These are phyloP conservation scores for Spinacia oleracea DNA, from an alignment of 179 eudicot genomes.

Conservation along the genomic window DNA sequence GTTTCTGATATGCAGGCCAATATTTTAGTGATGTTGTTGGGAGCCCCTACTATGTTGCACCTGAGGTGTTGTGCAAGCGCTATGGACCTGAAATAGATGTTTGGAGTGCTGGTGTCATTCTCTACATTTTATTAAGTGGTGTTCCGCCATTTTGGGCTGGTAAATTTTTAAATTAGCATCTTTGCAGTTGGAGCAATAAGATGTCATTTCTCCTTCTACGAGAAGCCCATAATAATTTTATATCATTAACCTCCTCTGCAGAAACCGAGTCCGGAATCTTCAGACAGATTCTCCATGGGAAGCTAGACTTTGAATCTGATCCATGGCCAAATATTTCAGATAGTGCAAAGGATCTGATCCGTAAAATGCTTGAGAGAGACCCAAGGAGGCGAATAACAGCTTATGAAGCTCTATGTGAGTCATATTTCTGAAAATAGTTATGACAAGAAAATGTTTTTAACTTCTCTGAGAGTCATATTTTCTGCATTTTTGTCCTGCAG, in stretches of 20 bases:
- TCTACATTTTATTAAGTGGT: slow-evolving; percentile 76
- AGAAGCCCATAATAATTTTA: slow-evolving; percentile 4
- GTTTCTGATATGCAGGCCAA: slow-evolving; percentile 48
- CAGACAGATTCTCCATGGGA: slow-evolving; percentile 74
- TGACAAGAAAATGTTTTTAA: neutral
- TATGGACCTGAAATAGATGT: slow-evolving; percentile 91
- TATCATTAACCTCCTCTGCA: slow-evolving; percentile 29
- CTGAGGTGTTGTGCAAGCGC: slow-evolving; percentile 82
- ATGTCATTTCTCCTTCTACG: neutral
- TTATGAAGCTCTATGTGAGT: slow-evolving; percentile 84
- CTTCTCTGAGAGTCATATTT: slow-evolving; percentile 2
- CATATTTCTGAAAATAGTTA: neutral
- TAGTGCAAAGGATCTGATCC: slow-evolving; percentile 75
- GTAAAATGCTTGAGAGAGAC: slow-evolving; percentile 75
- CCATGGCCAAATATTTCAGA: slow-evolving; percentile 94
- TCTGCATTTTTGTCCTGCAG: slow-evolving; percentile 37
- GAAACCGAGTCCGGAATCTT: slow-evolving; percentile 93
- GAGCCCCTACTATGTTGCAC: slow-evolving; percentile 95
- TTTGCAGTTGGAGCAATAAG: neutral
- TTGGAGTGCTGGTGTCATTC: slow-evolving; percentile 95
- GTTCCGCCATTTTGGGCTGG: slow-evolving; percentile 98
- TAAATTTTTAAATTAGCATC: slow-evolving; percentile 18
- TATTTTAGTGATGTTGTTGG: slow-evolving; percentile 81
- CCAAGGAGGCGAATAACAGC: slow-evolving; percentile 70
- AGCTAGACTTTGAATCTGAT: slow-evolving; percentile 73